phyloP scores from a whole-genome alignment of 306 rosid species.

The Pyrus pyrifolia region DNA sequence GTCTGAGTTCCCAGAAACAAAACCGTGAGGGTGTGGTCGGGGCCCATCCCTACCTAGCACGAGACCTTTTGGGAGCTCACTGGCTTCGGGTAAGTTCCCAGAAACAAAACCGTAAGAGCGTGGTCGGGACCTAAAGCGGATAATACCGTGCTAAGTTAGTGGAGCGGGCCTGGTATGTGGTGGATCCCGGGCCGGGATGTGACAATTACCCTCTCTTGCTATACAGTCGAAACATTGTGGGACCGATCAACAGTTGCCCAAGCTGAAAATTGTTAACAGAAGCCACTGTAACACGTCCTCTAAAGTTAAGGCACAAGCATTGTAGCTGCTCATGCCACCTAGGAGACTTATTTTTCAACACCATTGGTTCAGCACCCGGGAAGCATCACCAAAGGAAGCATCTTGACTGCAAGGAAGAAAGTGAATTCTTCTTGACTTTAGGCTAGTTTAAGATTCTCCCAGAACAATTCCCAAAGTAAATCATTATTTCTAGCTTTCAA shows the following conservation, averaged over 20 bases:
- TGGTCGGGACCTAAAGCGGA: no score
- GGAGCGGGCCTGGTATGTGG: no score
- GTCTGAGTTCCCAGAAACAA: no score
- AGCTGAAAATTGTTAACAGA: slow-evolving; percentile 94
- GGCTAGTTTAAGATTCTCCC: background rate
- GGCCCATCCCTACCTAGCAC: no score
- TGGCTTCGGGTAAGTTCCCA: no score
- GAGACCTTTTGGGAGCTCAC: no score
- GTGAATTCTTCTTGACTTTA: background rate
- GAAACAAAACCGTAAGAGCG: no score
- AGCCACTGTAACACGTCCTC: slow-evolving; percentile 85
- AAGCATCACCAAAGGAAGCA: background rate
- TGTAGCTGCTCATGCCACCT: slow-evolving; percentile 91
- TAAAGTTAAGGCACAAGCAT: slow-evolving; percentile 88
- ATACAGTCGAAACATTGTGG: slow-evolving; percentile 49
- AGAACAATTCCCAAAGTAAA: background rate
- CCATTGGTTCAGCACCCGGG: slow-evolving; percentile 40
- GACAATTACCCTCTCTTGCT: slow-evolving; percentile 52
- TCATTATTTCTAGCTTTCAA: background rate
- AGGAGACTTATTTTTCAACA: slow-evolving; percentile 70
- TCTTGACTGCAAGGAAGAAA: background rate
- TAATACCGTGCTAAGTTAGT: no score
- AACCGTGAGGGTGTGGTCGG: no score
- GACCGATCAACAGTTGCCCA: slow-evolving; percentile 57
- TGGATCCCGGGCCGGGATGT: no score